These are phyloP conservation scores for Alternaria sp. DNA, from an alignment of 2,329 filamentous ascomycete species.

Conservation along the genomic window DNA sequence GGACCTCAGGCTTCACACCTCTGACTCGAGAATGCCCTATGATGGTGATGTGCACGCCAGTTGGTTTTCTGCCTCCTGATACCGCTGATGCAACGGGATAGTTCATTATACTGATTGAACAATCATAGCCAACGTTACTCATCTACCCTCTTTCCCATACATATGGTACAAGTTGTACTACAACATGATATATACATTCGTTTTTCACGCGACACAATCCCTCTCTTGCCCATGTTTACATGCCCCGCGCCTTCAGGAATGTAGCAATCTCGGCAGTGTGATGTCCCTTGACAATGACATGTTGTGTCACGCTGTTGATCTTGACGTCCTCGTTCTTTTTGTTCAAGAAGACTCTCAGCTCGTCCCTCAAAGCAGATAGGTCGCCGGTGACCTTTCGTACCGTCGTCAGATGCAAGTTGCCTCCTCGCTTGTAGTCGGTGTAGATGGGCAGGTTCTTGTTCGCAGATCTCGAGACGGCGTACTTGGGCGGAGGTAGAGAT, in stretches of 20 bases:
- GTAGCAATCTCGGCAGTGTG: slow-evolving; percentile 11
- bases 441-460: slow-evolving; percentile 80
- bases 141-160: not conserved
- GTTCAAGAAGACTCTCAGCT: slow-evolving; percentile 66
- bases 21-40: not conserved
- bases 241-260: slow-evolving; percentile 25
- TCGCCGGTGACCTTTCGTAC: slow-evolving; percentile 84
- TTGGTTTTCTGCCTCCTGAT: not conserved
- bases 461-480: slow-evolving; percentile 74
- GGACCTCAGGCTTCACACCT: not conserved
- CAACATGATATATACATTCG: not conserved
- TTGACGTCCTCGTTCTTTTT: slow-evolving; percentile 62
- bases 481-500: slow-evolving; percentile 54
- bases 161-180: not conserved
- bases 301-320: slow-evolving; percentile 69
- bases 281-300: slow-evolving; percentile 61
- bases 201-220: not conserved
- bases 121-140: not conserved
- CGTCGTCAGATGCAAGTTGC: slow-evolving; percentile 74
- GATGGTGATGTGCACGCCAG: not conserved
- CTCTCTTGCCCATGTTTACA: slow-evolving; percentile 8
- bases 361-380: slow-evolving; percentile 64
- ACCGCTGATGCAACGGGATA: not conserved
- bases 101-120: not conserved
- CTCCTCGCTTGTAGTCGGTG: slow-evolving; percentile 72